Evolutionary conservation across 2,329 filamentous ascomycete species (phyloP), one percentile per base, ranked within the genome.

Genomic region (Neofusicoccum ribis): DNA sequence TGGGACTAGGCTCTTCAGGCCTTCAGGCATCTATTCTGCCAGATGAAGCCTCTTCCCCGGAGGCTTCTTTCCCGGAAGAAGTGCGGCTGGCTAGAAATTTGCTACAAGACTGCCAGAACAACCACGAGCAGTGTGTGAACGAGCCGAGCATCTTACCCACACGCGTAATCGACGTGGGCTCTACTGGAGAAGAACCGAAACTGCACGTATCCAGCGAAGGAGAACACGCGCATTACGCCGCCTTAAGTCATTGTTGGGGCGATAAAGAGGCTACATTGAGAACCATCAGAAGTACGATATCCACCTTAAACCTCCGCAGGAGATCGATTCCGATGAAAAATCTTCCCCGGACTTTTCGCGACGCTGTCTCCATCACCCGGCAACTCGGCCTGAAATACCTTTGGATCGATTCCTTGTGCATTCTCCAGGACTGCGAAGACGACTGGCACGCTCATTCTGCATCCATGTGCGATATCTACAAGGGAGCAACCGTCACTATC

Each of bases 211-310:
- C 49, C 14, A 51, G 34, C 31, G 49, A 27, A 36, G 31, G 49
- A 36, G 49, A 51, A 17, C 15, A 6, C 9, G 49, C 49, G 31
- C 49, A 36, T 11, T 31, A 63, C 62, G 27, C 44, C 6, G 41
- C 58, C n/a, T 58, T 71, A 31, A 67, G 63, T 37, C 69, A 72
- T 52, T 71, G 70, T 47, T 71, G 69, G 70, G 69, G 68, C 5
- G 14, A 51, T 31, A 51, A 51, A 17, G 31, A 17, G 5, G 49
- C 49, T 51, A 27, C 27, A 9, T 11, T 34, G 49, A 51, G 49
- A 27, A 51, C 49, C 31, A 34, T 51, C 15, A 51, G 31, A n/a
- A 51, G 49, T 27, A 51, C 49, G 11, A 51, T 51, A 36, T 51
- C 49, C 14, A 51, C 49, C 49, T 14, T 34, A 8, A 36, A n/a